phyloP scores from a whole-genome alignment of 2,329 filamentous ascomycete genomes.

The Sclerotinia trifoliorum region DNA sequence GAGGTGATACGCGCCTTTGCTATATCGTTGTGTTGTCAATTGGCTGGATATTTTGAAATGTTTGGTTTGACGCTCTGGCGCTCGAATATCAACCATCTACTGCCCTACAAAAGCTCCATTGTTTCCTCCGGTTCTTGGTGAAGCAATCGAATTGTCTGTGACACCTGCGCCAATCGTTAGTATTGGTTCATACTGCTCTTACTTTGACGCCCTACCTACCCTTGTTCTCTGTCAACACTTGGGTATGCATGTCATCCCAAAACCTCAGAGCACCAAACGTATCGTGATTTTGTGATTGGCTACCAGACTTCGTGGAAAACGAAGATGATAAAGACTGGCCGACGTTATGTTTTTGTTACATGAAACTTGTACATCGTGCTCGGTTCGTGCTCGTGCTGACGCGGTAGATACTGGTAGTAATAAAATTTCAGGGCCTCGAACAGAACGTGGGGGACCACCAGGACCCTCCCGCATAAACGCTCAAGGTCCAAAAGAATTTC shows the following conservation, averaged over 20 bases:
- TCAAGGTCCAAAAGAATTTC: no score
- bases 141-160: not conserved
- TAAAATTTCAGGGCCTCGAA: not conserved
- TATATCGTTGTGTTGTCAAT: not conserved
- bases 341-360: not conserved
- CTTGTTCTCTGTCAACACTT: not conserved
- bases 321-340: not conserved
- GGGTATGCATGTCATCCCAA: not conserved
- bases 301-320: not conserved
- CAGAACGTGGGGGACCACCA: not conserved
- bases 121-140: not conserved
- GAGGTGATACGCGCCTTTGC: not conserved
- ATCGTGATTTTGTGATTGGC: not conserved
- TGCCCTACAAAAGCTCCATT: not conserved
- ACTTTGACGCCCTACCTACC: slow-evolving; percentile 4
- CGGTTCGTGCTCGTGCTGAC: not conserved
- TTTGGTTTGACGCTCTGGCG: not conserved
- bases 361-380: not conserved
- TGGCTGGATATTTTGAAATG: not conserved
- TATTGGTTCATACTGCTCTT: not conserved
- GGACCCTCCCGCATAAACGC: not conserved
- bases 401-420: no score
- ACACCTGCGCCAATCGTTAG: not conserved
- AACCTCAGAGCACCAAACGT: not conserved
- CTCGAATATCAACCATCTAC: slow-evolving; percentile 1